Conservation (phyloP, 108 stramenopile species). For the Cylindrotheca fusiformis region DNA sequence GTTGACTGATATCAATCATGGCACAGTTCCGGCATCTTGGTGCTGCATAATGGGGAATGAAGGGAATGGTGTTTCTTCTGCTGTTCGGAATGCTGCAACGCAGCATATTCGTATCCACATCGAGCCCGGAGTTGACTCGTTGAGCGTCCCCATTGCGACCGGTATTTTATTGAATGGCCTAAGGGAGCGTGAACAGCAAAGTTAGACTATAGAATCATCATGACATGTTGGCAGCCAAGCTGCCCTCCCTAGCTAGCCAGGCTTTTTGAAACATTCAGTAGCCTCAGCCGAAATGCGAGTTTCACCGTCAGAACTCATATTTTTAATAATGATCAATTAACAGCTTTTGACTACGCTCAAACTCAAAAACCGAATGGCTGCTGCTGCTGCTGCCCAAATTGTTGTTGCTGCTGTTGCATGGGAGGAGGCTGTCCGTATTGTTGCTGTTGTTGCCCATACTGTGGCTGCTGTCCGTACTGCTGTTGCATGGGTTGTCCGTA, state of each 20-base stretch:
- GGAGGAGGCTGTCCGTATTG: constrained; percentile 34
- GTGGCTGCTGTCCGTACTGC: constrained; percentile 50
- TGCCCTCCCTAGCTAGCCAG: too few relatives aligned
- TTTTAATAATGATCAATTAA: too few relatives aligned
- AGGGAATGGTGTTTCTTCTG: constrained; percentile 58
- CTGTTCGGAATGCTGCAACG: constrained; percentile 46
- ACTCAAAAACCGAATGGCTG: constrained; percentile 10
- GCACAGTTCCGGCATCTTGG: constrained; percentile 42
- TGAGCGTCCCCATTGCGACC: constrained; percentile 65
- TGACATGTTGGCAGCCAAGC: too few relatives aligned
- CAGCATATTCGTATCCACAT: constrained; percentile 53
- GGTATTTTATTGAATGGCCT: constrained; percentile 77
- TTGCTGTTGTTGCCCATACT: constrained; percentile 55
- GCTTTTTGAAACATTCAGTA: too few relatives aligned
- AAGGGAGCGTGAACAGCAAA: constrained; percentile 26
- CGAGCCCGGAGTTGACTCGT: constrained; percentile 61
- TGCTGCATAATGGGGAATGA: constrained; percentile 77
- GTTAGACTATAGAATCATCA: too few relatives aligned
- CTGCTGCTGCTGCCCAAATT: constrained; percentile 26
- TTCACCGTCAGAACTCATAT: too few relatives aligned
- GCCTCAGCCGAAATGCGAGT: too few relatives aligned
- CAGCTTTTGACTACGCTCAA: too few relatives aligned
- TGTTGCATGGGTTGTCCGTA: constrained; percentile 36
- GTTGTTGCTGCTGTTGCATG: constrained; percentile 26
- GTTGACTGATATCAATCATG: constrained; percentile 19